Percentiles rank a stretch among this genome's conserved stretches.
Evolutionary conservation across 2,329 filamentous ascomycete genomes (phyloP).

Genomic region (Claviceps digitariae): DNA sequence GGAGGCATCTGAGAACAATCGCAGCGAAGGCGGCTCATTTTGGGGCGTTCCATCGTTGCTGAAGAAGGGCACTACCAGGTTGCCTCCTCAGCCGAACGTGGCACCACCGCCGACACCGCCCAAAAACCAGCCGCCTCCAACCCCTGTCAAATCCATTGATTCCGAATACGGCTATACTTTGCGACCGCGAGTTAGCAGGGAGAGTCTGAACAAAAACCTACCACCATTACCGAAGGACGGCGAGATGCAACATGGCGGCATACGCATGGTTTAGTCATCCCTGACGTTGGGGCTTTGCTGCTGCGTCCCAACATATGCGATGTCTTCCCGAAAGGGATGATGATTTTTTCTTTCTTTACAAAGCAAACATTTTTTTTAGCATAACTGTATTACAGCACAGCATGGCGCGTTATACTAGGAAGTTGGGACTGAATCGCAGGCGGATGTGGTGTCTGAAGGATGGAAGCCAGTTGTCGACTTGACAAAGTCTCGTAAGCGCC

Average conservation of each 20-base stretch:
- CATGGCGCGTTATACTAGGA: background rate
- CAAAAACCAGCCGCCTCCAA: conserved; percentile 11
- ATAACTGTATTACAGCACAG: conserved; percentile 4
- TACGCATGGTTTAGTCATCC: conserved; percentile 20
- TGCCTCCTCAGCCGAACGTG: conserved; percentile 29
- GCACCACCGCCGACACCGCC: conserved; percentile 23
- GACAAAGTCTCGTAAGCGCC: background rate
- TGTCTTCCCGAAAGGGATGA: background rate
- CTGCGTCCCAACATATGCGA: conserved; percentile 7
- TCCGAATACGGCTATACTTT: conserved; percentile 34
- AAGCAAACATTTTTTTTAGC: background rate
- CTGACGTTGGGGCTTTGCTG: conserved; percentile 7
- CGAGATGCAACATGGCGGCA: conserved; percentile 13
- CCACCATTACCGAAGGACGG: conserved; percentile 37
- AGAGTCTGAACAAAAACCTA: conserved; percentile 47
- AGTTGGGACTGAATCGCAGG: background rate
- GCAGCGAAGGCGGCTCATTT: conserved; percentile 24
- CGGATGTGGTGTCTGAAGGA: conserved; percentile 6
- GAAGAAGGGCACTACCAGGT: conserved; percentile 17
- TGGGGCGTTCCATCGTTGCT: conserved; percentile 25
- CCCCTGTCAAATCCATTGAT: conserved; percentile 20
- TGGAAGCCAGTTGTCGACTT: background rate
- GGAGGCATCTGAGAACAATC: conserved; percentile 67
- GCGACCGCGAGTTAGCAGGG: conserved; percentile 31
- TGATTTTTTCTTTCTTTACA: background rate